Base-by-base conservation (phyloP, 2,329 filamentous ascomycete genomes). In the Dactylellina leptospora region DNA sequence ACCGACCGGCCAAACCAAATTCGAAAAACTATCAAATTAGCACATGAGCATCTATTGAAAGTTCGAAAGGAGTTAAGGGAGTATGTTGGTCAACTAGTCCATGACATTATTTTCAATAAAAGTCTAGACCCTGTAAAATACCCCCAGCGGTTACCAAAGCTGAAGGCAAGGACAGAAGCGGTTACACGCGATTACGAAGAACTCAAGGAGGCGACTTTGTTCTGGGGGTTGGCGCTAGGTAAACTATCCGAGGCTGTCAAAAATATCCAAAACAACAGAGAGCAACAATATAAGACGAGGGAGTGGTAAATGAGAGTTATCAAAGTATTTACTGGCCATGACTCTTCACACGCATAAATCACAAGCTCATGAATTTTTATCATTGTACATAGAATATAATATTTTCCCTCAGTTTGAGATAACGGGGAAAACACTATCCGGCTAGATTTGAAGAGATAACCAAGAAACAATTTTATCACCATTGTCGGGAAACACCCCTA, bases 41-140 rank as follows among this genome's bases (percentile, higher is more conserved):
- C 33, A n/a, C 42, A 22, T 8, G 30, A 40, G 3, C n/a, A 23
- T 5, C 20, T 69, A 1, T 0, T n/a, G 4, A 9, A 60, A 23
- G 47, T 38, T 9, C 23, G 38, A 16, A 47, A 55, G 1, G 38
- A 54, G 10, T 8, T 60, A 2, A 23, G 25, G 10, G 27, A 11
- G 13, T 69, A 53, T 25, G 23, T 10, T 2, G 18, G 25, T 18
- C 36, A 40, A n/a, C 1, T 53, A 3, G 18, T 54, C 0, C 9
- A 33, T 1, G 20, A 60, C 11, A 38, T 53, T 9, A 30, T 53
- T n/a, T 53, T 44, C 20, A 22, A 45, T 4, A 27, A 45, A 11
- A 40, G 25, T 36, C 18, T 68, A 3, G 18, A 68, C 16, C 25
- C 33, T 16, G 18, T 59, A 9, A 53, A 33, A 22, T 68, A 53